phyloP scores from a whole-genome alignment of 225 moss, liverwort and hornwort genomes.

The Lunularia cruciata region DNA sequence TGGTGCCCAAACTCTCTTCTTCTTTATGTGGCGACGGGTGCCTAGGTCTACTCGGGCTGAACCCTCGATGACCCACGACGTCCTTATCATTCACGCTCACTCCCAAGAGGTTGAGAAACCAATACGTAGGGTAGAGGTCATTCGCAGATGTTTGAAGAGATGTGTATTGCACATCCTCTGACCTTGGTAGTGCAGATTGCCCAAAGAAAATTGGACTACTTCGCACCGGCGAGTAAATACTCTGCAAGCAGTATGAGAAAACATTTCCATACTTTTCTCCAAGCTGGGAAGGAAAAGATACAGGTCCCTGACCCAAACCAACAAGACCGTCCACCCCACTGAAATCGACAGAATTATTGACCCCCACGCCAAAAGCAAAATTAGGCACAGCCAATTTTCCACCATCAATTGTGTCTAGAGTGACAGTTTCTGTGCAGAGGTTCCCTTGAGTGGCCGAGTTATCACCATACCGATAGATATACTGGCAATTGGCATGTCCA shows the following conservation, averaged over 20 bases:
- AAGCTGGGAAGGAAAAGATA: conserved; percentile 12
- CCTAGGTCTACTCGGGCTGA: too few species aligned
- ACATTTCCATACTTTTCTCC: conserved; percentile 5
- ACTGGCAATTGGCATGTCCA: background rate
- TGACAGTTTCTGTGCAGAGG: conserved; percentile 8
- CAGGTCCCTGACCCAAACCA: conserved; percentile 10
- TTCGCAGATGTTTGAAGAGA: background rate
- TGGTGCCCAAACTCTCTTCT: background rate
- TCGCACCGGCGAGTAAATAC: background rate
- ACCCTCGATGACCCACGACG: background rate
- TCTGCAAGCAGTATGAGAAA: conserved; percentile 1
- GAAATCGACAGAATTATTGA: background rate
- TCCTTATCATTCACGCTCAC: conserved; percentile 7
- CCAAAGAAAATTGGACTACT: conserved; percentile 7
- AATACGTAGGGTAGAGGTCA: conserved; percentile 11
- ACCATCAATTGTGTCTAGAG: background rate
- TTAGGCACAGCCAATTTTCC: background rate
- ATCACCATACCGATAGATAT: conserved; percentile 6
- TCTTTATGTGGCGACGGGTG: background rate
- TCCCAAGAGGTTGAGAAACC: conserved; percentile 15
- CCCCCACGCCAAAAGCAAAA: conserved; percentile 1
- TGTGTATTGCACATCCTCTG: background rate
- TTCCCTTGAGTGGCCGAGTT: background rate
- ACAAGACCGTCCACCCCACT: conserved; percentile 4
- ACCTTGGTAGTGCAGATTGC: background rate